Evolutionary conservation across 2,329 filamentous ascomycete species (phyloP).

Genomic region (Uncinocarpus reesii): DNA sequence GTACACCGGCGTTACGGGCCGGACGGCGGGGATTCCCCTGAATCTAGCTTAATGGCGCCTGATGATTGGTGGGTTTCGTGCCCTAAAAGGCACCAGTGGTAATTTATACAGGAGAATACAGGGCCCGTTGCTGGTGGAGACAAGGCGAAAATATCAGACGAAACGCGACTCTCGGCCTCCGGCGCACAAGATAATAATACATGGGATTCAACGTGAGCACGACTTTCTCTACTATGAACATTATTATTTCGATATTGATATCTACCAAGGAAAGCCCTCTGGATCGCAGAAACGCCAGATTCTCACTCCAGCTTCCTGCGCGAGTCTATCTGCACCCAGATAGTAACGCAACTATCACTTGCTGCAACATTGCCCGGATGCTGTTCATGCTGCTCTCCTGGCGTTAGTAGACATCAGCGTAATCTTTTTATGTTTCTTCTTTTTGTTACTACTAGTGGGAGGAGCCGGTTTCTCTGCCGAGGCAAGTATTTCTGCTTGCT

Average conservation of each 20-base stretch:
- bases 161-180: no score
- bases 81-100: no score
- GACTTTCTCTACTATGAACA: no score
- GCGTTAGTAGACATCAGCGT: slow-evolving; percentile 58
- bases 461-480: slow-evolving; percentile 7
- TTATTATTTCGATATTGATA: no score
- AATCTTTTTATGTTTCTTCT: slow-evolving; percentile 59
- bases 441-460: slow-evolving; percentile 35
- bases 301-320: background rate
- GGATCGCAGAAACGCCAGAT: background rate
- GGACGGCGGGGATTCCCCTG: no score
- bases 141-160: background rate
- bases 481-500: slow-evolving; percentile 16
- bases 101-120: background rate
- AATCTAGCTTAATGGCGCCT: no score
- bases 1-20: no score
- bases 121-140: no score
- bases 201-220: no score
- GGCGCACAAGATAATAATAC: no score
- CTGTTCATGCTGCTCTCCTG: slow-evolving; percentile 47
- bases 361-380: no score
- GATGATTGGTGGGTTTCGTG: no score
- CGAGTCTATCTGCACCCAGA: background rate
- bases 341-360: background rate
- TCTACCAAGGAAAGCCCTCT: background rate